Evolutionary conservation across 176 grass and related monocot genomes (phyloP).

Genomic region (Chloris gayana): DNA sequence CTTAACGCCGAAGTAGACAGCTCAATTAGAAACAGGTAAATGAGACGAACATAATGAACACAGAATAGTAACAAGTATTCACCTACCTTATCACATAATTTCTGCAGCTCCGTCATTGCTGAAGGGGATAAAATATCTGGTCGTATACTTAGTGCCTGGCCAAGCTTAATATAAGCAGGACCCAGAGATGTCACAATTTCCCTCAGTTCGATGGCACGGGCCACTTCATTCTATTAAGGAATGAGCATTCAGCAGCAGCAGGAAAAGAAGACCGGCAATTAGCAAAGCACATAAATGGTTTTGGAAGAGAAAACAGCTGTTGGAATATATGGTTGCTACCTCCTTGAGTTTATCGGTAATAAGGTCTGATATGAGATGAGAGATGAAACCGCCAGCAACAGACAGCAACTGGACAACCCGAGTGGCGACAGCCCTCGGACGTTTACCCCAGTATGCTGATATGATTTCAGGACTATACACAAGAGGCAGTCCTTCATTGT

Average conservation of each 20-base stretch:
- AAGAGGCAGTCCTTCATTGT: slow-evolving; percentile 64
- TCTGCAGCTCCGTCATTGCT: slow-evolving; percentile 93
- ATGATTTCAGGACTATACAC: slow-evolving; percentile 93
- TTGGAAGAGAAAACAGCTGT: not conserved
- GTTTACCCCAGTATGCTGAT: slow-evolving; percentile 81
- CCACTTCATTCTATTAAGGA: slow-evolving; percentile 69
- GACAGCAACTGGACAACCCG: slow-evolving; percentile 78
- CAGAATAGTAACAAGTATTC: not conserved
- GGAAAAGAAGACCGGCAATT: not conserved
- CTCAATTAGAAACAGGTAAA: slow-evolving; percentile 22
- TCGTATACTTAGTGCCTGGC: slow-evolving; percentile 89
- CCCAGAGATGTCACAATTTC: slow-evolving; percentile 95
- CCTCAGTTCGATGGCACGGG: slow-evolving; percentile 87
- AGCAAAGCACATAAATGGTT: not conserved
- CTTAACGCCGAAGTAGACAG: slow-evolving; percentile 27
- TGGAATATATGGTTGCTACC: slow-evolving; percentile 36
- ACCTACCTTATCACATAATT: slow-evolving; percentile 97
- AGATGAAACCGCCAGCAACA: slow-evolving; percentile 92
- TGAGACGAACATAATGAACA: not conserved
- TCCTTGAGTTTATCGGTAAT: slow-evolving; percentile 85
- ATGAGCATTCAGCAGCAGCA: not conserved
- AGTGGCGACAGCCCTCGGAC: slow-evolving; percentile 73
- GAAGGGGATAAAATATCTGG: slow-evolving; percentile 94
- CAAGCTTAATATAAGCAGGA: slow-evolving; percentile 96
- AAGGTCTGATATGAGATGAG: slow-evolving; percentile 75